These are phyloP conservation scores for Trametes pubescens DNA, from an alignment of 1,284 basidiomycete genomes.

Conservation along the genomic window DNA sequence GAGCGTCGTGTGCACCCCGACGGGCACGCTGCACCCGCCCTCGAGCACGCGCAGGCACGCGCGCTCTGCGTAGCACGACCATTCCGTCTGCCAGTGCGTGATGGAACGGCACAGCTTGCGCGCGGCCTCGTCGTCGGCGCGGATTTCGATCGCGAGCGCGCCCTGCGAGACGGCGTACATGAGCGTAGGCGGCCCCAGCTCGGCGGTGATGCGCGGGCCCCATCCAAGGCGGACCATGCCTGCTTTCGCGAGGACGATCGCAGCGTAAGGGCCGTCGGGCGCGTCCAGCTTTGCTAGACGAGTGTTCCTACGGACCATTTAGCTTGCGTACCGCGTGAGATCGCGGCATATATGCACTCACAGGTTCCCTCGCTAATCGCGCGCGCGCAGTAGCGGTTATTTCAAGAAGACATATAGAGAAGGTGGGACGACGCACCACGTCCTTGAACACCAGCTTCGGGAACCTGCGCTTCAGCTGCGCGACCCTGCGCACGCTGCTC, in stretches of 20 bases:
- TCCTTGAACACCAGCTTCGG: slow-evolving; percentile 88
- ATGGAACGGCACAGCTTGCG: slow-evolving; percentile 70
- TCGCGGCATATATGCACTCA: slow-evolving; percentile 48
- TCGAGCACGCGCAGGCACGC: slow-evolving; percentile 89
- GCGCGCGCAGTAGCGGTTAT: slow-evolving; percentile 1
- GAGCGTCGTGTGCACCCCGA: slow-evolving; percentile 80
- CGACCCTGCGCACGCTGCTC: slow-evolving; percentile 91
- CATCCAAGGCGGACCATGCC: slow-evolving; percentile 89
- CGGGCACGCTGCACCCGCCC: slow-evolving; percentile 97
- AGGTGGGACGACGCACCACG: slow-evolving; percentile 68
- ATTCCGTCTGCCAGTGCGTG: slow-evolving; percentile 81
- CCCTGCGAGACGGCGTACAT: slow-evolving; percentile 96
- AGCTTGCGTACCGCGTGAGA: background rate
- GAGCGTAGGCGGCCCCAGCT: slow-evolving; percentile 79
- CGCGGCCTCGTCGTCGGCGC: slow-evolving; percentile 71
- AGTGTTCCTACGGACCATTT: slow-evolving; percentile 69
- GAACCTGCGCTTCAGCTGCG: slow-evolving; percentile 86
- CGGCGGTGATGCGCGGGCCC: slow-evolving; percentile 81
- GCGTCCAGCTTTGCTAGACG: slow-evolving; percentile 93
- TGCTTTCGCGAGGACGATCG: slow-evolving; percentile 93
- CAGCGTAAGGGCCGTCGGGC: slow-evolving; percentile 83
- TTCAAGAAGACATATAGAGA: background rate
- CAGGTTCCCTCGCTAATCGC: slow-evolving; percentile 78
- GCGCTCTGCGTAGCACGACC: slow-evolving; percentile 84
- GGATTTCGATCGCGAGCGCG: slow-evolving; percentile 90